These are phyloP conservation scores for Hypoxylon fuscum DNA, from an alignment of 495 filamentous ascomycete genomes.

Conservation along the genomic window DNA sequence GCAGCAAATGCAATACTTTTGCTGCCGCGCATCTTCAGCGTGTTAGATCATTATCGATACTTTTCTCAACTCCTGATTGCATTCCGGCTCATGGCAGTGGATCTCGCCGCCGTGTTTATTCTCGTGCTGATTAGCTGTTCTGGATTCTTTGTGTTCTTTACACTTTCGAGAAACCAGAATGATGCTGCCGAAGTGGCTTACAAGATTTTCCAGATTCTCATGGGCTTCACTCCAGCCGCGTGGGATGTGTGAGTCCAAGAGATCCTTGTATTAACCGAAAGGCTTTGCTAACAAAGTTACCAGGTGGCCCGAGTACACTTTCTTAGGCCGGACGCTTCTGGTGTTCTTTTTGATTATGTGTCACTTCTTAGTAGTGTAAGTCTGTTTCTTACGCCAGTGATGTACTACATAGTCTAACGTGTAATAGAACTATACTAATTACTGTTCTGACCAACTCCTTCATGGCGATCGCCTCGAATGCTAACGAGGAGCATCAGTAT, in stretches of 20 bases:
- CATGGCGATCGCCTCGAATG: constrained; percentile 91
- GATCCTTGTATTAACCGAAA: not conserved
- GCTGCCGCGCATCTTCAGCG: constrained; percentile 88
- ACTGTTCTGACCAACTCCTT: constrained; percentile 94
- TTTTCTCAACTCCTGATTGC: constrained; percentile 94
- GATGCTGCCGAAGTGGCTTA: constrained; percentile 78
- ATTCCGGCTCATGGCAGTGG: constrained; percentile 90
- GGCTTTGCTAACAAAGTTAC: constrained; percentile 54
- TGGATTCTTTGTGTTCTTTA: constrained; percentile 95
- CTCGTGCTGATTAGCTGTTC: constrained; percentile 86
- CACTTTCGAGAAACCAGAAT: constrained; percentile 71
- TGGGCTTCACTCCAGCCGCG: constrained; percentile 73
- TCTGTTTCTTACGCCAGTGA: not conserved
- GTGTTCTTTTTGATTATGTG: constrained; percentile 88
- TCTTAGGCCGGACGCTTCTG: constrained; percentile 76
- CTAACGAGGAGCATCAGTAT: constrained; percentile 88
- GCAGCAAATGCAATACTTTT: constrained; percentile 88
- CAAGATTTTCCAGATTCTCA: constrained; percentile 88
- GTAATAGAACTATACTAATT: constrained; percentile 77
- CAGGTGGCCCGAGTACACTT: constrained; percentile 81
- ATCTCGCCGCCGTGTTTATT: constrained; percentile 82
- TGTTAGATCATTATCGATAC: constrained; percentile 92
- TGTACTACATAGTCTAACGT: constrained; percentile 30
- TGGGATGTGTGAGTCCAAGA: constrained; percentile 57
- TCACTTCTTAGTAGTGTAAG: constrained; percentile 87